phyloP scores from a whole-genome alignment of 2,329 filamentous ascomycete species.

The Pseudogymnoascus sp. region DNA sequence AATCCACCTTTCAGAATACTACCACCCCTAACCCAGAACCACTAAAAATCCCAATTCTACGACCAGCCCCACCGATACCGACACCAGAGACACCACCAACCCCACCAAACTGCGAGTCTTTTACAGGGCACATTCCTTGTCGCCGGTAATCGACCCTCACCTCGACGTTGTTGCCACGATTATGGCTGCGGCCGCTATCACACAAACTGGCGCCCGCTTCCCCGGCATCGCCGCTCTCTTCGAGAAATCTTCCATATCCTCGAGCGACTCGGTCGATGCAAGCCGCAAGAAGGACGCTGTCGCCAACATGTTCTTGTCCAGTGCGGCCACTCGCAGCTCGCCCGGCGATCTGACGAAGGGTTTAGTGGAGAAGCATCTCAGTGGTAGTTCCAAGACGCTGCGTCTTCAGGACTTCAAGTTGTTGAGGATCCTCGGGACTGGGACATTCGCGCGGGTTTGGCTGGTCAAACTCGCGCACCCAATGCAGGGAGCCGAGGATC shows the following conservation, averaged over 20 bases:
- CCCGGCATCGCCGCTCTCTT: not conserved
- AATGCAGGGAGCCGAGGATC: constrained; percentile 45
- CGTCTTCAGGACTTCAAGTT: constrained; percentile 2
- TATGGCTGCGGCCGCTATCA: constrained; percentile 9
- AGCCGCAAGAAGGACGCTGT: constrained; percentile 2
- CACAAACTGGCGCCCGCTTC: constrained; percentile 5
- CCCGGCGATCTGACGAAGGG: not conserved
- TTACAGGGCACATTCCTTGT: constrained; percentile 6
- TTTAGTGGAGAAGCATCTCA: constrained; percentile 2
- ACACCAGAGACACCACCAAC: not conserved
- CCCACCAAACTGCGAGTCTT: constrained; percentile 7
- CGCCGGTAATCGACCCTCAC: not conserved
- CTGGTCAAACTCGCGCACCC: constrained; percentile 55
- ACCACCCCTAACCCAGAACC: constrained; percentile 5
- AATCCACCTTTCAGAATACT: not conserved
- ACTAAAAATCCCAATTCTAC: constrained; percentile 4
- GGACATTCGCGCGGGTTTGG: constrained; percentile 77
- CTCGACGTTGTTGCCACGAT: constrained; percentile 4
- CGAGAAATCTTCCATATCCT: constrained; percentile 3
- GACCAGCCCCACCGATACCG: constrained; percentile 1
- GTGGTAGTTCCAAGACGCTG: not conserved
- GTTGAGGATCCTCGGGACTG: constrained; percentile 25
- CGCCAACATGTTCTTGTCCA: constrained; percentile 8
- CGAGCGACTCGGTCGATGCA: constrained; percentile 1
- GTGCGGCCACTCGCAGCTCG: not conserved